Evolutionary conservation across 176 grass and related monocot species (phyloP), one percentile per base, ranked within the genome.

Genomic region (Aegilops longissima): DNA sequence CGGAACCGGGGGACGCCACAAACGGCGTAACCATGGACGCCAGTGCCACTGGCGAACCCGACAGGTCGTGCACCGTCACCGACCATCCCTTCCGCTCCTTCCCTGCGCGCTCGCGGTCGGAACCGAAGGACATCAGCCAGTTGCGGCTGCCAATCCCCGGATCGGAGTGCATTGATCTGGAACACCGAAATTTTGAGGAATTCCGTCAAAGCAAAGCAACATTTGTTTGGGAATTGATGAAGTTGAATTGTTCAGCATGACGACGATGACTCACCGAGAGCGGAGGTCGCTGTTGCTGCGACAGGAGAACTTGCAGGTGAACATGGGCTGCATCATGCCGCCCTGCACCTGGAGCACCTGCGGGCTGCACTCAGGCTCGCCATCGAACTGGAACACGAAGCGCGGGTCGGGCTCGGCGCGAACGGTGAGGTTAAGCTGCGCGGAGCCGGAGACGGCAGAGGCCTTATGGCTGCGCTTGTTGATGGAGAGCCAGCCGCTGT

Each of bases 221-320:
- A 82, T 80, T 13, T 58, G 38, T 13, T 66, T 84, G 73, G 9
- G 77, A 38, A 35, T 18, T 72, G 17, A 18, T 72, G 17, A 18
- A 31, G 27, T 31, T 47, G 23, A 47, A 47, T 81, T 69, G 27
- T 20, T 52, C 14, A 5, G 0, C 8, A 29, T 5, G 34, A 10
- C 5, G 17, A 51, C 2, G 38, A 31, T 77, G 61, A 58, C 82
- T 39, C 9, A 97, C 86, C 92, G 84, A 0, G 90, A 91, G 56
- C 95, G 89, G 4, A 95, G 87, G 88, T 94, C 94, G 81, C 85
- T 88, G 79, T 67, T 76, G 81, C 86, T 92, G 33, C 92, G 86
- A 89, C 92, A 96, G 44, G 90, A 90, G 90, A 99, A 96, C 76
- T 87, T 93, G 93, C 95, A 98, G 21, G 95, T 98, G 91, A 98